phyloP scores from a whole-genome alignment of 805 yeast species.

The Pichia deserticola region DNA sequence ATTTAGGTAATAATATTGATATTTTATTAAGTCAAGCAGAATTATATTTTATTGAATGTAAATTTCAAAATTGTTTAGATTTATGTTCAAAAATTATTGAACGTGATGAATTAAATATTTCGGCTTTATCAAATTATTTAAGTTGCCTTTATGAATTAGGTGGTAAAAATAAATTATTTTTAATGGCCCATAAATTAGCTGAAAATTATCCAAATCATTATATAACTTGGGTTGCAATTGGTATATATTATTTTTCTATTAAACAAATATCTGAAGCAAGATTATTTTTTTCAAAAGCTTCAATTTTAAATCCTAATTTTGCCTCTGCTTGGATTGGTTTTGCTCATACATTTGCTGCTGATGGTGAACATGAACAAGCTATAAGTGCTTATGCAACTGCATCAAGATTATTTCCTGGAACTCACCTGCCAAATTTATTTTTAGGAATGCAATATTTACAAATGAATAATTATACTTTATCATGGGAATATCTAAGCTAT shows the following conservation, averaged over 20 bases:
- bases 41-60: conserved; percentile 63
- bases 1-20: conserved; percentile 62
- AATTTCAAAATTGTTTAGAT: conserved; percentile 65
- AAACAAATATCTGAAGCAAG: conserved; percentile 76
- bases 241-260: conserved; percentile 75
- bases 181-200: conserved; percentile 77
- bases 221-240: conserved; percentile 89
- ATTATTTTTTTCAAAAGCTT: conserved; percentile 80
- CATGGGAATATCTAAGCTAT: conserved; percentile 77
- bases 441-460: conserved; percentile 95
- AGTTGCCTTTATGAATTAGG: conserved; percentile 82
- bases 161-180: conserved; percentile 70
- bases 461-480: conserved; percentile 72
- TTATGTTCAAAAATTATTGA: conserved; percentile 57
- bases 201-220: conserved; percentile 76
- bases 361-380: conserved; percentile 99
- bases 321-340: conserved; percentile 98
- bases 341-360: conserved; percentile 95
- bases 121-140: conserved; percentile 68
- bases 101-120: conserved; percentile 64
- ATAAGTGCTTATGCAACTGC: conserved; percentile 96
- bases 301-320: conserved; percentile 79
- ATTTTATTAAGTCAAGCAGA: conserved; percentile 64
- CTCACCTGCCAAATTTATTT: conserved; percentile 82
- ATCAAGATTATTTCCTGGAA: conserved; percentile 81